Conservation (phyloP, 2,329 filamentous ascomycete species). For the Chrysoporthe cubensis region DNA sequence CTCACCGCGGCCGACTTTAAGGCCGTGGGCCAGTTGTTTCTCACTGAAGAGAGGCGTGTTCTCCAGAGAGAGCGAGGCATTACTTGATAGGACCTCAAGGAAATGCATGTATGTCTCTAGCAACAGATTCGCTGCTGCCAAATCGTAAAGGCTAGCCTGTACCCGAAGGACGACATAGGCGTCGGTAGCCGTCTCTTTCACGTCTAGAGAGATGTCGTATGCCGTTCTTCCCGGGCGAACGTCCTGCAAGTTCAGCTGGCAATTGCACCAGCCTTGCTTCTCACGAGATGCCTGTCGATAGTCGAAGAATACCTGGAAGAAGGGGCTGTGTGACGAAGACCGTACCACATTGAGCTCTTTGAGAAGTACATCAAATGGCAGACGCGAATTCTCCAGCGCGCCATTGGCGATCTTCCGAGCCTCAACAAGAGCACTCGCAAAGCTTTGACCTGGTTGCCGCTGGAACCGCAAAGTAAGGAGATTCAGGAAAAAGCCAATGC, state of each 20-base stretch:
- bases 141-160: background rate
- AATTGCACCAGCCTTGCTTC: constrained; percentile 20
- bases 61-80: background rate
- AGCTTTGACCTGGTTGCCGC: constrained; percentile 30
- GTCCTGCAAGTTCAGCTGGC: constrained; percentile 22
- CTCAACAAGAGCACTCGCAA: constrained; percentile 38
- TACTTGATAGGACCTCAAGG: background rate
- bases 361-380: constrained; percentile 56
- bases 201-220: constrained; percentile 1
- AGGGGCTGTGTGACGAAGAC: constrained; percentile 44
- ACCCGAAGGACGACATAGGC: background rate
- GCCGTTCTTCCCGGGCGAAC: constrained; percentile 30
- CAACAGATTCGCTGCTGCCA: background rate
- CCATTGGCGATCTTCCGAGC: constrained; percentile 34
- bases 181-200: background rate
- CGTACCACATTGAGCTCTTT: constrained; percentile 46
- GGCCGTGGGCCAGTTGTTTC: constrained; percentile 28
- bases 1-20: constrained; percentile 28
- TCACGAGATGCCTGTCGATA: constrained; percentile 37
- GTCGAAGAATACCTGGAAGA: constrained; percentile 52
- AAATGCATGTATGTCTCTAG: background rate
- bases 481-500: constrained; percentile 53
- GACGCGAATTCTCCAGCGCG: constrained; percentile 45
- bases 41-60: background rate
- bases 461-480: constrained; percentile 49